These are phyloP conservation scores for Tripterygium wilfordii DNA, from an alignment of 177 flowering plant genomes.

Conservation along the genomic window DNA sequence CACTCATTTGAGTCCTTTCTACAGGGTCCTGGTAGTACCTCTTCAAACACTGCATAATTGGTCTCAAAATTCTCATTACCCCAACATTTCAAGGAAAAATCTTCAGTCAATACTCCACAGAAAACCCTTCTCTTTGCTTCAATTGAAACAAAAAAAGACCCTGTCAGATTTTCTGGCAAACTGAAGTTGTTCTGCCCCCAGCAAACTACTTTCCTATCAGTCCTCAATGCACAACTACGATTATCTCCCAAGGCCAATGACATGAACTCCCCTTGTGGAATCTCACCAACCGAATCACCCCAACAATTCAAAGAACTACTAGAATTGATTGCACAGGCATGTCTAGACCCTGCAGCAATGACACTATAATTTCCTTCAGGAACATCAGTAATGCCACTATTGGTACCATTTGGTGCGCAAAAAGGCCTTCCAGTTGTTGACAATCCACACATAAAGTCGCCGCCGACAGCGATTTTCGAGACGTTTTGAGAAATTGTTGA, in stretches of 20 bases:
- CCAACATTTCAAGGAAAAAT: conserved; percentile 71
- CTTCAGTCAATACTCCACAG: conserved; percentile 44
- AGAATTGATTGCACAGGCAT: conserved; percentile 52
- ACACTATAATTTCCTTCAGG: conserved; percentile 29
- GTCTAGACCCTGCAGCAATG: conserved; percentile 50
- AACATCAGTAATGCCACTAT: background rate
- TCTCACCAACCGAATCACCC: conserved; percentile 33
- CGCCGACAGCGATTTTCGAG: conserved; percentile 56
- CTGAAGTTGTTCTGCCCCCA: conserved; percentile 56
- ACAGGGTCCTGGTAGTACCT: conserved; percentile 66
- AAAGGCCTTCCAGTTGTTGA: conserved; percentile 16
- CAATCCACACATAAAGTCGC: conserved; percentile 58
- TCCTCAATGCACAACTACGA: conserved; percentile 49
- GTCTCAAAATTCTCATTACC: conserved; percentile 27
- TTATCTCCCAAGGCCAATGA: conserved; percentile 59
- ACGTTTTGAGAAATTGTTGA: conserved; percentile 4
- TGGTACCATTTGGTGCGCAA: conserved; percentile 32
- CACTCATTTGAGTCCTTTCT: conserved; percentile 23
- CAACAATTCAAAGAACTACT: conserved; percentile 50
- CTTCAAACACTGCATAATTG: conserved; percentile 27
- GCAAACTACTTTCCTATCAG: conserved; percentile 46
- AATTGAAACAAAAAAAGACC: conserved; percentile 24
- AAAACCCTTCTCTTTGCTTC: conserved; percentile 46
- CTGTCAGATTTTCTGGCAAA: conserved; percentile 34
- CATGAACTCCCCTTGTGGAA: conserved; percentile 36